Evolutionary conservation across 768 basidiomycete species (phyloP), one percentile per base, ranked within the genome.

Genomic region (Podaxis sp.): DNA sequence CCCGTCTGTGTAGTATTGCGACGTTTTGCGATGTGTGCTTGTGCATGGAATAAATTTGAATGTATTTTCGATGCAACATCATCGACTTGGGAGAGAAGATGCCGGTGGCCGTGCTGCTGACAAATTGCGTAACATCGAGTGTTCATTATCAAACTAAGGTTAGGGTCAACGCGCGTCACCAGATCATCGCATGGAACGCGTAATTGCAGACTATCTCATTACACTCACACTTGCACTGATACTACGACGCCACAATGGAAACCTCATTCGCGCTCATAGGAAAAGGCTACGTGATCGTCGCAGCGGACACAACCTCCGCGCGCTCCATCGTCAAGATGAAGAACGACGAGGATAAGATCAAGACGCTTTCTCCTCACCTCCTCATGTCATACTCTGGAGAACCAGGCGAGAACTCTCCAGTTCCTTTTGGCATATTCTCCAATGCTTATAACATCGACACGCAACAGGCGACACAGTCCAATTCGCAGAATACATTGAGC

Each of bases 301-400:
- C 96, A 2, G 88, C 95, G 9, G 96, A 99, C 76, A 94, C 90
- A 7, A 92, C 88, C 13, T 87, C 95, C 7, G 87, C 90, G 3
- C 84, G 93, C 68, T 97, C 95, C 36, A 93, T 99, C 76, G 89
- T 99, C 73, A 96, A 95, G 79, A 97, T 99, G 95, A 97, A 99
- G 80, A 74, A 83, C 40, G 95, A 97, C 76, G 92, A 93, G 78
- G 96, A 99, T 82, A 98, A 99, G 80, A 93, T 96, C 81, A 95
- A 95, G 76, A 82, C 84, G 24, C 83, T 99, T 48, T 89, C 93
- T 65, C 88, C 95, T 26, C 93, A 97, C 75, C 80, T 99, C 38
- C 84, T 96, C 72, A 96, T 99, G 95, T 88, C 95, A 0, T 94
- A 89, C 75, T 93, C 93, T 66, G 96, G 96, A 66, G 95, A 97